These are phyloP conservation scores for Penicillium sp. DNA, from an alignment of 2,329 filamentous ascomycete genomes.

Conservation along the genomic window DNA sequence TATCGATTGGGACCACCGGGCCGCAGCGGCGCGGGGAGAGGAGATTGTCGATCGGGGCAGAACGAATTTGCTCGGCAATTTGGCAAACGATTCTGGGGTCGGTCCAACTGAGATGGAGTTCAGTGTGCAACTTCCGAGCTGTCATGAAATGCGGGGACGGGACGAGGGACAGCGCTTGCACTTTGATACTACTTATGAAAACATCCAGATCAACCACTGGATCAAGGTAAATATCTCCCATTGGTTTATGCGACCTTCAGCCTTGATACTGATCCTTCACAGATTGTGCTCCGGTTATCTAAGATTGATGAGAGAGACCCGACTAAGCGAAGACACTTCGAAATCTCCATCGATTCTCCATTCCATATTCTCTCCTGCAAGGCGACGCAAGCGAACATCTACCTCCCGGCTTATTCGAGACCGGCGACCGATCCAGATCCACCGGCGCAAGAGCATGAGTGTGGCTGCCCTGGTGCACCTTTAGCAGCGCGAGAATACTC, in stretches of 20 bases:
- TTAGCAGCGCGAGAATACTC: constrained; percentile 28
- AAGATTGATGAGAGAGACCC: constrained; percentile 78
- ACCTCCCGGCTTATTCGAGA: constrained; percentile 75
- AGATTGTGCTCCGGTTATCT: constrained; percentile 92
- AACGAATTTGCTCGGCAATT: constrained; percentile 76
- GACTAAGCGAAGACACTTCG: constrained; percentile 80
- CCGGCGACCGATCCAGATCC: constrained; percentile 51
- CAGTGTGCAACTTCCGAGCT: constrained; percentile 87
- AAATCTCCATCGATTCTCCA: constrained; percentile 94
- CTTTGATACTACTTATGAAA: constrained; percentile 90
- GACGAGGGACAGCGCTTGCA: constrained; percentile 68
- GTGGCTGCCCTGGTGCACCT: constrained; percentile 68
- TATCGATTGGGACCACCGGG: constrained; percentile 63
- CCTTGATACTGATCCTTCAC: constrained; percentile 14
- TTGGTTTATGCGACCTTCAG: not conserved
- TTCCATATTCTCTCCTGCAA: constrained; percentile 92
- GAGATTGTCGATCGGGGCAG: constrained; percentile 55
- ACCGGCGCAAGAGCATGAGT: constrained; percentile 60
- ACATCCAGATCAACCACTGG: constrained; percentile 93
- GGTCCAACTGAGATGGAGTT: constrained; percentile 93
- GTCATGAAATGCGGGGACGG: constrained; percentile 75
- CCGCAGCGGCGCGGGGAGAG: constrained; percentile 57
- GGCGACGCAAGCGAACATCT: constrained; percentile 87
- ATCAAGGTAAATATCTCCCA: constrained; percentile 69
- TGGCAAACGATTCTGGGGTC: constrained; percentile 74